These are phyloP conservation scores for Coccinonectria pachysandricola DNA, from an alignment of 2,329 filamentous ascomycete species.

Conservation along the genomic window DNA sequence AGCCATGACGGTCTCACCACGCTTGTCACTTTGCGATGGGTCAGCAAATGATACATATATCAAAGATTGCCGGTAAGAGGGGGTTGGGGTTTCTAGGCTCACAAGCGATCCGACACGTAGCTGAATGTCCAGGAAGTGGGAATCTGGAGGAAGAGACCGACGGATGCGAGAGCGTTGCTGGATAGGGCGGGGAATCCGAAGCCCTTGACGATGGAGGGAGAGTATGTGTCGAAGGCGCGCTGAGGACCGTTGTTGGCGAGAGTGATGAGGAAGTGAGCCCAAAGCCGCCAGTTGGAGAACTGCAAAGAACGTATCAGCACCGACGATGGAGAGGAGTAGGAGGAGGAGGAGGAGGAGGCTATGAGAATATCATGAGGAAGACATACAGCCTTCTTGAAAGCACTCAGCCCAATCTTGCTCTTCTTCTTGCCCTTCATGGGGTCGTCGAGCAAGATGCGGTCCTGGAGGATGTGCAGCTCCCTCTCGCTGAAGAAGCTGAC, in stretches of 20 bases:
- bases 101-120: constrained; percentile 42
- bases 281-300: constrained; percentile 42
- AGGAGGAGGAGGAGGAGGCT: rapidly evolving
- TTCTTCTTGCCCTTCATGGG: constrained; percentile 38
- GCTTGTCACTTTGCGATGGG: constrained; percentile 24
- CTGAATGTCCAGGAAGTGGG: constrained; percentile 42
- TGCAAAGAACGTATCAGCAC: constrained; percentile 9
- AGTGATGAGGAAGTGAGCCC: constrained; percentile 41
- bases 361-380: too few species aligned
- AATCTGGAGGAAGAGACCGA: constrained; percentile 42
- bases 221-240: constrained; percentile 39
- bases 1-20: constrained; percentile 41
- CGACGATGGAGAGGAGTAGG: background rate
- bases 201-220: constrained; percentile 41
- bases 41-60: too few species aligned
- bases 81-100: constrained; percentile 14
- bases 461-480: constrained; percentile 32
- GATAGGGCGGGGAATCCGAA: constrained; percentile 39
- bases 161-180: constrained; percentile 44
- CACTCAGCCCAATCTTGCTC: constrained; percentile 31
- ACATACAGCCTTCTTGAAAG: constrained; percentile 34
- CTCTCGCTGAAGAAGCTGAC: constrained; percentile 26
- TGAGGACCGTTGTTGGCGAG: constrained; percentile 38
- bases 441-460: constrained; percentile 31
- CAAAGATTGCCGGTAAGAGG: too few species aligned